Conservation (phyloP, 2,329 filamentous ascomycete genomes). For the Hansfordia pulvinata region DNA sequence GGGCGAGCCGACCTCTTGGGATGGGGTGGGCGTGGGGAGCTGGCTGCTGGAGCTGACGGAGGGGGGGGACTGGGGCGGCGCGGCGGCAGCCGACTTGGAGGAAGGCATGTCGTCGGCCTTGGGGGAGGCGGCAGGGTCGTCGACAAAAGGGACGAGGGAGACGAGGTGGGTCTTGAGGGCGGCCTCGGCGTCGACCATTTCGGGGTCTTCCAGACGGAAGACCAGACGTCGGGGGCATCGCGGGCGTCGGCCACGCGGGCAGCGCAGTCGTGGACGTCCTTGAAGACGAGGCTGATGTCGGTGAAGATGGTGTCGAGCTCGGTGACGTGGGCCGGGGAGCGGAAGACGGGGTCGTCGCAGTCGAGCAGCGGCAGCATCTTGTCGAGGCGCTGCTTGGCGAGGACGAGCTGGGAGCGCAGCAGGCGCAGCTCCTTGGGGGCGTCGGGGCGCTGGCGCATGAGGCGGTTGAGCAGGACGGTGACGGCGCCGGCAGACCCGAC, state of each 20-base stretch:
- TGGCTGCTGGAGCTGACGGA: neutral
- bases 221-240: slow-evolving; percentile 2
- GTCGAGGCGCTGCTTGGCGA: slow-evolving; percentile 3
- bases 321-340: slow-evolving; percentile 1
- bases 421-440: slow-evolving; percentile 2
- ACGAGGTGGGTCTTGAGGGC: slow-evolving; percentile 3
- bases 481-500: neutral
- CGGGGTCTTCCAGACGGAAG: slow-evolving; percentile 1
- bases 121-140: neutral
- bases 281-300: slow-evolving; percentile 2
- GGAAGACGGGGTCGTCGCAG: slow-evolving; percentile 4
- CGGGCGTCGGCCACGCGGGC: slow-evolving; percentile 1
- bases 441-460: slow-evolving; percentile 4
- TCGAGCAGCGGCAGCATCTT: slow-evolving; percentile 3
- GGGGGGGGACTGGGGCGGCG: neutral
- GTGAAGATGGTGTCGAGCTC: slow-evolving; percentile 2
- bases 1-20: no score
- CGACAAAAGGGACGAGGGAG: slow-evolving; percentile 1
- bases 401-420: slow-evolving; percentile 2
- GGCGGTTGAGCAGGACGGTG: slow-evolving; percentile 3
- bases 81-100: neutral
- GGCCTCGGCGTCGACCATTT: slow-evolving; percentile 2
- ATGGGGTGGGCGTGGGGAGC: no score
- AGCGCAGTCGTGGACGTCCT: slow-evolving; percentile 2
- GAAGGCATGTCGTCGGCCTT: neutral